Conservation (phyloP, 139 green algal species). For the Ettlia oleoabundans region DNA sequence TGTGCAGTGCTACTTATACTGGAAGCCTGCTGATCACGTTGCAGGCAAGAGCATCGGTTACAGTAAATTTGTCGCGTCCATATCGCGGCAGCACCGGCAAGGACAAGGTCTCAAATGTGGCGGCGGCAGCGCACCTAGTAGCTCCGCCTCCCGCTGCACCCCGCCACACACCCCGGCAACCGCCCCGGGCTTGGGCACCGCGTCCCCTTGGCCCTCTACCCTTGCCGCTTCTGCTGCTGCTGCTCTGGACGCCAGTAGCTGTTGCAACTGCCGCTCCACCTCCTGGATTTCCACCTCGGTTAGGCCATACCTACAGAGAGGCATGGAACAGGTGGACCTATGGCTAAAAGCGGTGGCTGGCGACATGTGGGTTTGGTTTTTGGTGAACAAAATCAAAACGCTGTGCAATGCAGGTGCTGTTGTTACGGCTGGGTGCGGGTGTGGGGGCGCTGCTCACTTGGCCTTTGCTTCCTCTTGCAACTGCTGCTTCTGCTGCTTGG, state of each 20-base stretch:
- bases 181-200: neutral
- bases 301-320: slow-evolving; percentile 65
- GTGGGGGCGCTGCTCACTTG: slow-evolving; percentile 45
- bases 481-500: slow-evolving; percentile 68
- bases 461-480: slow-evolving; percentile 61
- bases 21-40: too few species aligned
- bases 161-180: neutral
- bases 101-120: neutral
- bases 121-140: too few species aligned
- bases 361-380: too few species aligned
- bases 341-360: too few species aligned
- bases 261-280: slow-evolving; percentile 59
- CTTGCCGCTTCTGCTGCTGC: slow-evolving; percentile 20
- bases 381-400: too few species aligned
- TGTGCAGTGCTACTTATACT: neutral
- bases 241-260: slow-evolving; percentile 39
- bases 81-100: neutral
- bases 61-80: too few species aligned
- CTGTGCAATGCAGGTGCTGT: neutral
- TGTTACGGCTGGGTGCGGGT: neutral
- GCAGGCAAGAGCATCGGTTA: too few species aligned
- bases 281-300: slow-evolving; percentile 56
- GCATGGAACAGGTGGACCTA: too few species aligned
- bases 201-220: neutral
- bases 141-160: slow-evolving; percentile 6